Percentiles rank a stretch among this genome's conserved stretches.
These are phyloP conservation scores for Acanthamoeba castellanii DNA, from an alignment of 208 protist species.

Conservation along the genomic window DNA sequence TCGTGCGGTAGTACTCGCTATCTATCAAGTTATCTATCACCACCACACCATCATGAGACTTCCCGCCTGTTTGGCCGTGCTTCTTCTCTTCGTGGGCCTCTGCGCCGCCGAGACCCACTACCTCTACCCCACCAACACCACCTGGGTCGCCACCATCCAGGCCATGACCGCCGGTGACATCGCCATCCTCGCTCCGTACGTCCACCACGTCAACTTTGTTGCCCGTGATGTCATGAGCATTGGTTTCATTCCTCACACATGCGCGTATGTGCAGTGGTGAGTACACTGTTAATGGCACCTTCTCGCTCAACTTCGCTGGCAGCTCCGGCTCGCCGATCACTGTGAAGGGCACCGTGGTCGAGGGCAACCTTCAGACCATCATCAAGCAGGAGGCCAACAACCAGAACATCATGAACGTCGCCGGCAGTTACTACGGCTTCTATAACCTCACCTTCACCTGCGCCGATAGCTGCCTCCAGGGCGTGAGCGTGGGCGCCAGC, in stretches of 20 bases:
- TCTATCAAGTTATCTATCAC: no score
- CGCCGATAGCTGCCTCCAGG: background rate
- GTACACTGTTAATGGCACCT: background rate
- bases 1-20: no score
- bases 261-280: background rate
- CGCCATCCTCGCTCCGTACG: background rate
- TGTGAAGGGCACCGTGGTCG: background rate
- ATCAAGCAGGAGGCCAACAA: background rate
- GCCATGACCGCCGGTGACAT: background rate
- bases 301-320: background rate
- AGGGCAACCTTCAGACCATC: background rate
- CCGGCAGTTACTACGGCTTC: background rate
- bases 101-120: background rate
- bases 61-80: no score
- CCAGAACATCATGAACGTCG: background rate
- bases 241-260: background rate
- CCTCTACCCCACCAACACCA: background rate
- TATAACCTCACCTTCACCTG: conserved; percentile 26
- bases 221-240: background rate
- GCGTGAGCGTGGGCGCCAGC: background rate
- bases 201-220: background rate
- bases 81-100: background rate
- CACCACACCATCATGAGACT: no score
- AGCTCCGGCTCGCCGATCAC: background rate
- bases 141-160: background rate